These are phyloP conservation scores for Ustulina deusta DNA, from an alignment of 2,329 filamentous ascomycete genomes.

Conservation along the genomic window DNA sequence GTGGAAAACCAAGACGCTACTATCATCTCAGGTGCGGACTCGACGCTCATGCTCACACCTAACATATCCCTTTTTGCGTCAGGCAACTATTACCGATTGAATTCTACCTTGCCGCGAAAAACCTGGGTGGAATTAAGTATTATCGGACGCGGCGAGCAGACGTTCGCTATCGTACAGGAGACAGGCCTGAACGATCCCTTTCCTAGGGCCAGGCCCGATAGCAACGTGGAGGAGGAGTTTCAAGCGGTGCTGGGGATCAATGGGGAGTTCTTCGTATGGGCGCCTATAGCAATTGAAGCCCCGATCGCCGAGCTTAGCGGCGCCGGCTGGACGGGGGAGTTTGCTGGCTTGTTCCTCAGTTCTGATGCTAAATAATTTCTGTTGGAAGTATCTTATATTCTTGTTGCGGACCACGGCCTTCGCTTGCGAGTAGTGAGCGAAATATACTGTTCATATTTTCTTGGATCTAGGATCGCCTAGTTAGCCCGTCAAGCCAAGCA, in stretches of 20 bases:
- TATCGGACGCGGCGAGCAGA: slow-evolving; percentile 50
- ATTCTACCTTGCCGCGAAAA: slow-evolving; percentile 50
- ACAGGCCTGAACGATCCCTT: slow-evolving; percentile 27
- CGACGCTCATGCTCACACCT: slow-evolving; percentile 56
- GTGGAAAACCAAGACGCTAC: slow-evolving; percentile 51
- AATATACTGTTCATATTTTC: background rate
- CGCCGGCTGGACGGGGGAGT: slow-evolving; percentile 50
- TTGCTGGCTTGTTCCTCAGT: slow-evolving; percentile 50
- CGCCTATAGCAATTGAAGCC: slow-evolving; percentile 59
- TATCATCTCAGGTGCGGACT: slow-evolving; percentile 59
- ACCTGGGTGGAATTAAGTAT: slow-evolving; percentile 50
- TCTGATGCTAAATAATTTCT: slow-evolving; percentile 41
- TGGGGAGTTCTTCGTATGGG: slow-evolving; percentile 56
- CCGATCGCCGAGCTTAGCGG: slow-evolving; percentile 57
- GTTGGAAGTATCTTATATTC: background rate
- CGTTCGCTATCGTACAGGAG: slow-evolving; percentile 47
- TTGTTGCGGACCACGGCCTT: background rate
- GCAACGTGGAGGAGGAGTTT: slow-evolving; percentile 56
- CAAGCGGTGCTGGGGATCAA: slow-evolving; percentile 58
- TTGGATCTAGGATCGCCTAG: background rate
- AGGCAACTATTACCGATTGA: slow-evolving; percentile 54
- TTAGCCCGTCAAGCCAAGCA: background rate
- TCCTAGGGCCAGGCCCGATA: slow-evolving; percentile 25
- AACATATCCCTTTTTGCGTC: slow-evolving; percentile 53
- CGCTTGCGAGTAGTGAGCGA: background rate